Evolutionary conservation across 2,329 filamentous ascomycete genomes (phyloP), one percentile per base, ranked within the genome.

Genomic region (Orbilia ellipsospora): DNA sequence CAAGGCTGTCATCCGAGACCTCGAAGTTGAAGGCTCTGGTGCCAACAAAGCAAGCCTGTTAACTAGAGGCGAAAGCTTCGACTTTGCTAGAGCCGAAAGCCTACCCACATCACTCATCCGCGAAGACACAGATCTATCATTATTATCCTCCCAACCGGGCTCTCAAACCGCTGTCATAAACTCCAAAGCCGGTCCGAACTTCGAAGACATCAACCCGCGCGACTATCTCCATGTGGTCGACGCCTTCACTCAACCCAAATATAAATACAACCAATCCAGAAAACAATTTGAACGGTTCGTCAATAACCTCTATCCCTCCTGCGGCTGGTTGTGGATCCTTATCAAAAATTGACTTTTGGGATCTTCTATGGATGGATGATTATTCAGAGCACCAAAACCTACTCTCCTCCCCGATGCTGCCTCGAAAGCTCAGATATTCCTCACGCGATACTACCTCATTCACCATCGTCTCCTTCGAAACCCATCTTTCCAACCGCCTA

Each of bases 381-480:
- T 31, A 23, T 16, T 13, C 78, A 90, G 88, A 80, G 86, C 90
- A 2, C 85, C 86, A 12, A 89, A 89, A 78, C 88, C 91, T 13
- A 90, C 90, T 0, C 81, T 94, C 48, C 85, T 99, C 77, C 93
- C 96, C 0, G 85, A 88, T 7, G 89, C 93, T 15, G 88, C 89
- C 4, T 91, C 94, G 80, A 97, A 96, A 82, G 97, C 93, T 1
- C 85, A 89, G 2, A 85, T 95, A 52, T 97, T 97, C 83, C 89
- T 93, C 78, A 94, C 97, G 81, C 88, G 94, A 77, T 98, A 96
- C 82, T 91, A 97, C 79, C 87, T 98, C 65, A 90, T 98, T 60
- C 92, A 97, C 81, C 94, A 98, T 82, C 90, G 95, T 16, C 87
- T 98, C 16, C 87, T 98, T 48, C 90, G 95, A 57, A 97, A 97